A percentile compares a stretch with the other conserved stretches of the same genome.
phyloP scores from a whole-genome alignment of 2,329 filamentous ascomycete species.

The Escovopsis sp. region DNA sequence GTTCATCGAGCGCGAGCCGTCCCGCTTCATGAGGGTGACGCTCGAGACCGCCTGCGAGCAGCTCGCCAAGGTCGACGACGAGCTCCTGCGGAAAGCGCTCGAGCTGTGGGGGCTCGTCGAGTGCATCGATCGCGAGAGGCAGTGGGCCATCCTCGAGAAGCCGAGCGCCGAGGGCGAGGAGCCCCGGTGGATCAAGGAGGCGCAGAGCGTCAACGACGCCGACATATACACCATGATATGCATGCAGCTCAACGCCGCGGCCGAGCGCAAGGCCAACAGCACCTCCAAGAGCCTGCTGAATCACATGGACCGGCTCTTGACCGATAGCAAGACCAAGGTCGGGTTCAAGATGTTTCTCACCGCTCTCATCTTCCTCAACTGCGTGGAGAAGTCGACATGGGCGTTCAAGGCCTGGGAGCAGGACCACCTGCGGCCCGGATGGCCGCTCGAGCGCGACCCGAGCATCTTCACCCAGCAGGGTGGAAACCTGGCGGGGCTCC shows the following conservation, averaged over 20 bases:
- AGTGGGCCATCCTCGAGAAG: conserved; percentile 42
- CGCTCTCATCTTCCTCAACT: conserved; percentile 48
- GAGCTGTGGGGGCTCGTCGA: conserved; percentile 53
- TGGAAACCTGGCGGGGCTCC: conserved; percentile 39
- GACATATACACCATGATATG: conserved; percentile 47
- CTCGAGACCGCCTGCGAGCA: conserved; percentile 38
- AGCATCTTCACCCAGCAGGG: conserved; percentile 44
- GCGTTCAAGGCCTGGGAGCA: conserved; percentile 55
- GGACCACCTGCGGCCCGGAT: conserved; percentile 41
- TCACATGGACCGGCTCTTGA: conserved; percentile 45
- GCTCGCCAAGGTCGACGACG: conserved; percentile 32
- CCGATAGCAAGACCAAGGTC: conserved; percentile 45
- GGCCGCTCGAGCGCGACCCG: conserved; percentile 46
- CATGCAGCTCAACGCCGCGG: conserved; percentile 49
- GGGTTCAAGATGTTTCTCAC: conserved; percentile 48
- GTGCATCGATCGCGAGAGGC: conserved; percentile 48
- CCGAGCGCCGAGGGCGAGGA: conserved; percentile 26
- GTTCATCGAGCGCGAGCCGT: conserved; percentile 45
- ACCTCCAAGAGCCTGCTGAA: conserved; percentile 44
- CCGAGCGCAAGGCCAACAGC: conserved; percentile 46
- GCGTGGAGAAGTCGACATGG: conserved; percentile 54
- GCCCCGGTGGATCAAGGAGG: conserved; percentile 34
- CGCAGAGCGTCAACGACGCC: conserved; percentile 31
- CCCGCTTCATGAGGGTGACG: conserved; percentile 43
- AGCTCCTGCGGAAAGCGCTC: conserved; percentile 41